phyloP scores from a whole-genome alignment of 108 stramenopile species.

The Thalassiosira profunda region DNA sequence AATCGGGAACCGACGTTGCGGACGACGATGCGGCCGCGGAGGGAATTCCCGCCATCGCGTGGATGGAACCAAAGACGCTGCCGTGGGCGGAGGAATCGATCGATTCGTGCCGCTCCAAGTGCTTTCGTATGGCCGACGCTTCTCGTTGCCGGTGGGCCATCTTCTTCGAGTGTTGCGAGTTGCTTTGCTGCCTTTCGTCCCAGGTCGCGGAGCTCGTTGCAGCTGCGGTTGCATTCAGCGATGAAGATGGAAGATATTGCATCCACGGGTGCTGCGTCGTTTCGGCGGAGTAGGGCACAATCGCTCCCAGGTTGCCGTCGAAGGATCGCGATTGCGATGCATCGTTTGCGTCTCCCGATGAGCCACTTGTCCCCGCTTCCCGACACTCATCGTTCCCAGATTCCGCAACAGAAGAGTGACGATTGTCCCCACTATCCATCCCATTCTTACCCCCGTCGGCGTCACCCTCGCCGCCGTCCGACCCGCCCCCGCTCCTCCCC shows the following conservation, averaged over 20 bases:
- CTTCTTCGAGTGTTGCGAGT: not conserved
- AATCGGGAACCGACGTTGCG: conserved; percentile 4
- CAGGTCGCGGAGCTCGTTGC: not conserved
- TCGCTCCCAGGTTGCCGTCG: conserved; percentile 14
- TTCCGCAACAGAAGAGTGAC: not conserved
- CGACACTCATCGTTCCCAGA: not conserved
- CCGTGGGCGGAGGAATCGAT: conserved; percentile 14
- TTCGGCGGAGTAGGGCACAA: conserved; percentile 25
- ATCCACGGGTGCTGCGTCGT: conserved; percentile 15
- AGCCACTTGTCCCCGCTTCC: not conserved
- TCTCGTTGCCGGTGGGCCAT: conserved; percentile 43
- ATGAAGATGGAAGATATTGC: not conserved
- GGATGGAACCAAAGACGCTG: conserved; percentile 8
- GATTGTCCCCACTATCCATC: not conserved
- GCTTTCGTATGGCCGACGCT: conserved; percentile 61
- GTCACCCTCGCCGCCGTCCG: not conserved
- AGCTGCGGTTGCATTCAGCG: not conserved
- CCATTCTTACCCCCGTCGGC: not conserved
- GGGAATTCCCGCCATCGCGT: not conserved
- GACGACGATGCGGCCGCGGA: conserved; percentile 7
- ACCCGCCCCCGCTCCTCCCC: not conserved
- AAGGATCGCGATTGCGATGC: not conserved
- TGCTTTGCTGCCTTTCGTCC: not conserved
- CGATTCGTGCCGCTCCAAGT: conserved; percentile 63
- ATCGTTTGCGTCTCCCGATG: not conserved